A percentile compares a stretch with the other conserved stretches of the same genome.
phyloP scores from a whole-genome alignment of 1,284 basidiomycete genomes.

The Neolentinus lepideus region DNA sequence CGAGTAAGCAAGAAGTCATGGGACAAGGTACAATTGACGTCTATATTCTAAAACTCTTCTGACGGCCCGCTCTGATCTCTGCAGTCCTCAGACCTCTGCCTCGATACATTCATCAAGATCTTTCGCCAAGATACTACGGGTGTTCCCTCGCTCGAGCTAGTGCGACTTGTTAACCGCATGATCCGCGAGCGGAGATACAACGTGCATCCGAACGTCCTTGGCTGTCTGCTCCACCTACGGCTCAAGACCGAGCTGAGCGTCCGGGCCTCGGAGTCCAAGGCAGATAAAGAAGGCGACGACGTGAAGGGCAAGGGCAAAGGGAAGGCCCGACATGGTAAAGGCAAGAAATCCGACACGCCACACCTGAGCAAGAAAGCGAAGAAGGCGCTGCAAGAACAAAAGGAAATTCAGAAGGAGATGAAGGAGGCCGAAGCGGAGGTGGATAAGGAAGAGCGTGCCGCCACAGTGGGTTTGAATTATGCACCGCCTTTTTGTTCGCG shows the following conservation, averaged over 20 bases:
- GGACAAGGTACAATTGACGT: constrained; percentile 60
- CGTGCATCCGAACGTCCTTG: constrained; percentile 85
- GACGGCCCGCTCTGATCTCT: constrained; percentile 1
- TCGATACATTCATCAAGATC: constrained; percentile 73
- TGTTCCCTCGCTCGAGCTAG: constrained; percentile 78
- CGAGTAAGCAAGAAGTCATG: constrained; percentile 82
- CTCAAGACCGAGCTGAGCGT: constrained; percentile 84
- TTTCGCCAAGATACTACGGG: constrained; percentile 80
- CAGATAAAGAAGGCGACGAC: constrained; percentile 44
- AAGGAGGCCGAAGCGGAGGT: constrained; percentile 93
- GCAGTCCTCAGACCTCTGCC: constrained; percentile 77
- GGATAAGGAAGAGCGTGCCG: constrained; percentile 85
- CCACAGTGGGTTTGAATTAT: constrained; percentile 51
- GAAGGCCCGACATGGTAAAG: constrained; percentile 42
- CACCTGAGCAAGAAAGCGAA: constrained; percentile 85
- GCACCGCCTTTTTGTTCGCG: not conserved
- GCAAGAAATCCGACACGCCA: constrained; percentile 55
- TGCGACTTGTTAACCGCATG: constrained; percentile 92
- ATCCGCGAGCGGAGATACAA: constrained; percentile 91
- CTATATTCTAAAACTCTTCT: constrained; percentile 5
- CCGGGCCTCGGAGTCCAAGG: constrained; percentile 63
- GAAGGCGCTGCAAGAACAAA: constrained; percentile 75
- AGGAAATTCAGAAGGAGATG: constrained; percentile 85
- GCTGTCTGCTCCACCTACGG: constrained; percentile 81
- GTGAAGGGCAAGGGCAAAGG: constrained; percentile 31